Base-by-base conservation (phyloP, 2,329 filamentous ascomycete genomes). In the Basipetospora chlamydospora region DNA sequence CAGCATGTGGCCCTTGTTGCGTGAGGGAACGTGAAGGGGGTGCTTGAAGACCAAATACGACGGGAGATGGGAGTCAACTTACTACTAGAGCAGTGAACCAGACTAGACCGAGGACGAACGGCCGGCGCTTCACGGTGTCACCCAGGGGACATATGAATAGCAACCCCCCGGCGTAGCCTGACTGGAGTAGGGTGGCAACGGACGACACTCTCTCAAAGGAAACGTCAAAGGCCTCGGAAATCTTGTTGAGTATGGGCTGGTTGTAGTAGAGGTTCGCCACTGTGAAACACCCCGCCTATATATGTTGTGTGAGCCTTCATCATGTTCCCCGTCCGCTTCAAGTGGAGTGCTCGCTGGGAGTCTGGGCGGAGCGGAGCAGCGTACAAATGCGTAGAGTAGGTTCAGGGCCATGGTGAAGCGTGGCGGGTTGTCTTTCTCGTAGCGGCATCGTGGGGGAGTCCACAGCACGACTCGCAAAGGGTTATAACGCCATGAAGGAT, bases 201-300 rank as follows among this genome's bases (percentile, higher is more conserved):
- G 63, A 57, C 1, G 69, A 69, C 0, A 81, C 73, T 37, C 67
- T 63, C 47, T 84, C 80, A 47, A 84, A 79, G 7, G 65, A 67
- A 33, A 88, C 77, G 37, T 67, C 49, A 48, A 90, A 88, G 12
- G 80, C 77, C 8, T 63, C 53, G 0, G 83, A 81, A 28, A 90
- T 65, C 35, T 80, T 71, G 49, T 86, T 84, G 17, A 88, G 60
- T 32, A 88, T 81, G 0, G 83, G 80, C 47, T 87, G 81, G 41
- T 71, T 82, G 55, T 88, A 86, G 57, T 88, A 88, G 3, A 88
- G 60, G 46, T 87, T 87, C 13, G 81, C 81, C 6, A 87, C 82
- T 1, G 79, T 83, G 44, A 84, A 75, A 4, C 75, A 67, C 0
- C 60, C 58, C 3, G 68, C 57, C 68, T 72, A 16, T n/a, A n/a